phyloP scores from a whole-genome alignment of 2,329 filamentous ascomycete genomes.

The Ophiostoma montium region DNA sequence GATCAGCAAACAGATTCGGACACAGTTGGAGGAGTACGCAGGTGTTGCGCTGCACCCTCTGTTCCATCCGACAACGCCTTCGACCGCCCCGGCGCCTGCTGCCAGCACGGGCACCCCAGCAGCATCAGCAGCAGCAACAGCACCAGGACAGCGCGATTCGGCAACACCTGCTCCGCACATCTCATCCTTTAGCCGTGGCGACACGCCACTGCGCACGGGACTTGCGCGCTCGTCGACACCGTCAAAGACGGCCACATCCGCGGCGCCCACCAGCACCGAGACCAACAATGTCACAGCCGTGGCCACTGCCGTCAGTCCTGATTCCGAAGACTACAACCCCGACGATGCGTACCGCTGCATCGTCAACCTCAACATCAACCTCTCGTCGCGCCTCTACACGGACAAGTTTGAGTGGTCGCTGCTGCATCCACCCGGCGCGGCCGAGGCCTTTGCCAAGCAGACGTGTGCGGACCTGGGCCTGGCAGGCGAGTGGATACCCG shows the following conservation, averaged over 20 bases:
- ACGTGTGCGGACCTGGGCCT: conserved; percentile 88
- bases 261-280: not conserved
- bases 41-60: conserved; percentile 86
- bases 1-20: conserved; percentile 87
- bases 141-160: not conserved
- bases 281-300: conserved; percentile 48
- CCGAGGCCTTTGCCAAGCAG: conserved; percentile 80
- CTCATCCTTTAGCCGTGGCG: not conserved
- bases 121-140: not conserved
- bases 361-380: conserved; percentile 78
- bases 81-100: not conserved
- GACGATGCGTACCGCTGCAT: conserved; percentile 94
- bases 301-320: conserved; percentile 48
- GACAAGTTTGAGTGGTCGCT: conserved; percentile 98
- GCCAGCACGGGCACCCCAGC: no score
- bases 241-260: not conserved
- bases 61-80: conserved; percentile 46
- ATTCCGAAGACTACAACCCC: conserved; percentile 66
- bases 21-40: conserved; percentile 90
- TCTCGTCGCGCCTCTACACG: conserved; percentile 81
- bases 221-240: not conserved
- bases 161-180: not conserved
- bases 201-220: conserved; percentile 33
- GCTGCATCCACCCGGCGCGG: conserved; percentile 77
- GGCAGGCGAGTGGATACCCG: conserved; percentile 82